phyloP scores from a whole-genome alignment of 768 basidiomycete genomes.

The Multifurca ochricompacta region DNA sequence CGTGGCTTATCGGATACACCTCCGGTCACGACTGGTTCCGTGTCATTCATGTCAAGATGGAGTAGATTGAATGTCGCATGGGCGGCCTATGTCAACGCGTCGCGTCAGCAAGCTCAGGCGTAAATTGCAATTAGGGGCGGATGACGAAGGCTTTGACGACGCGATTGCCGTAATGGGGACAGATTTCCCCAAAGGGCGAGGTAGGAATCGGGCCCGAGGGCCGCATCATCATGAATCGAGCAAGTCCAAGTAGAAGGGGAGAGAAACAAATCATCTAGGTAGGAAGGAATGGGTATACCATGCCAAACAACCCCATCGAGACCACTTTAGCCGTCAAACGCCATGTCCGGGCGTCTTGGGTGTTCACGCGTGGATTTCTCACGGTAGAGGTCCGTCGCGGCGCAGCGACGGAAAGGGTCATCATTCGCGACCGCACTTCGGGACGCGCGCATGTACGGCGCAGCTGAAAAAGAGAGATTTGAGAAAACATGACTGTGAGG shows the following conservation, averaged over 20 bases:
- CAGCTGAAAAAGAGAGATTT: neutral
- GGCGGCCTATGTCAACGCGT: neutral
- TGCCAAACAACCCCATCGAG: constrained; percentile 5
- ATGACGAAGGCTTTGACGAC: neutral
- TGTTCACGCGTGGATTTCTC: neutral
- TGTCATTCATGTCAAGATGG: constrained; percentile 10
- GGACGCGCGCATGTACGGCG: neutral
- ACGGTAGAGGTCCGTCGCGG: neutral
- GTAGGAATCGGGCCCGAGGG: neutral
- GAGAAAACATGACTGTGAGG: constrained; percentile 3
- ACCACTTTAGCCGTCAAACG: neutral
- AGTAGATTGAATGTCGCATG: constrained; percentile 1
- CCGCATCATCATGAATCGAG: neutral
- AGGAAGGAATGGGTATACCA: neutral
- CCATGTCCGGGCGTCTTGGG: neutral
- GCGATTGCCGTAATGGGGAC: neutral
- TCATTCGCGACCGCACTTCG: neutral
- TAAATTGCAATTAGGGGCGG: neutral
- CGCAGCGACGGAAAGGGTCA: neutral
- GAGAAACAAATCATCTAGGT: neutral
- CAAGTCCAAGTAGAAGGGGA: neutral
- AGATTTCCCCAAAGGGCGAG: neutral
- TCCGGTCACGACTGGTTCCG: neutral
- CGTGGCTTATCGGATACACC: neutral
- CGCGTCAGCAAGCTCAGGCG: neutral